Conservation (phyloP, 2,329 filamentous ascomycete species). For the Dothideomycetes sp. region DNA sequence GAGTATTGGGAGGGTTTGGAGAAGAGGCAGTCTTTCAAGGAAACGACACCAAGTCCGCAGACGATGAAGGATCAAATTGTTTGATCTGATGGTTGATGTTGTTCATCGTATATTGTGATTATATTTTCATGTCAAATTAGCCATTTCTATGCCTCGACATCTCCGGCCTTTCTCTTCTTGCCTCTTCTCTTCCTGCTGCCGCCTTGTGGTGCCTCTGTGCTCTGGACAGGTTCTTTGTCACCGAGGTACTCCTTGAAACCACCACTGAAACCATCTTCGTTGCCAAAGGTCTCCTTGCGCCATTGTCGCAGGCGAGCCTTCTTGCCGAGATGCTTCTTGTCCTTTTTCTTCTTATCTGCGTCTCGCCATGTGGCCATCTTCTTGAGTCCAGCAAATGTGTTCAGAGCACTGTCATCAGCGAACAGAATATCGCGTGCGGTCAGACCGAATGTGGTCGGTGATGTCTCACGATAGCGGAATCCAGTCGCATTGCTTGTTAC, state of each 20-base stretch:
- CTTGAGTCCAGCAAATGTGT: conserved; percentile 87
- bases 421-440: conserved; percentile 86
- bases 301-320: conserved; percentile 85
- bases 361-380: conserved; percentile 89
- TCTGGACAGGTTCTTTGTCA: conserved; percentile 15
- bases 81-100: conserved; percentile 16
- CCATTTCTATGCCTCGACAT: conserved; percentile 23
- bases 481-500: conserved; percentile 38
- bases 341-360: conserved; percentile 76
- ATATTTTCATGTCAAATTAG: background rate
- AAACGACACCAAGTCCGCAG: conserved; percentile 26
- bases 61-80: conserved; percentile 29
- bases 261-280: conserved; percentile 43
- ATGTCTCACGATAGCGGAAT: conserved; percentile 94
- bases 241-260: conserved; percentile 31
- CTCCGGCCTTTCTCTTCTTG: conserved; percentile 28
- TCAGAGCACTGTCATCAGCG: conserved; percentile 74
- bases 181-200: conserved; percentile 29
- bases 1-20: conserved; percentile 38
- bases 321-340: conserved; percentile 83
- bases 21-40: conserved; percentile 33
- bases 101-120: background rate
- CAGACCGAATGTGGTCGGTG: conserved; percentile 80
- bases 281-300: conserved; percentile 60
- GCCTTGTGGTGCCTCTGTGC: conserved; percentile 26